Conservation (phyloP, 768 basidiomycete genomes). For the Lentinus tigrinus region DNA sequence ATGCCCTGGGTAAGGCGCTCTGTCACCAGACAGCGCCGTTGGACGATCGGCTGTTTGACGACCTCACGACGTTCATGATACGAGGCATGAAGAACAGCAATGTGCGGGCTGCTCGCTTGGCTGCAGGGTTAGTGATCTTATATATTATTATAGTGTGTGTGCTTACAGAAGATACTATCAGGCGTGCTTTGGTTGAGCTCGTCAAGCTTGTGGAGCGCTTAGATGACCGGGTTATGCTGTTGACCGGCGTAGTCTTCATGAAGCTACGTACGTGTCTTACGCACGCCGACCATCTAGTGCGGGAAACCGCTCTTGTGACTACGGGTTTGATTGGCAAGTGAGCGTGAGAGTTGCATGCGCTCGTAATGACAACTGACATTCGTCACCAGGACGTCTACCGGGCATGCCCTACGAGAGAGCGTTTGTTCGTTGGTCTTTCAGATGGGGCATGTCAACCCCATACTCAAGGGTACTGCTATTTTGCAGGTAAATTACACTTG, state of each 20-base stretch:
- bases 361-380: not conserved
- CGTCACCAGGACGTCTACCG: slow-evolving; percentile 42
- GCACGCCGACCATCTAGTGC: slow-evolving; percentile 42
- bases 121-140: slow-evolving; percentile 57
- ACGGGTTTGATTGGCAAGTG: slow-evolving; percentile 55
- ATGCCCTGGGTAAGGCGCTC: slow-evolving; percentile 15
- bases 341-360: not conserved
- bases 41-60: slow-evolving; percentile 24
- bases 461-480: slow-evolving; percentile 66
- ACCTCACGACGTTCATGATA: slow-evolving; percentile 39
- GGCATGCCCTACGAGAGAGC: slow-evolving; percentile 55
- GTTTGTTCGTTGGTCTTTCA: slow-evolving; percentile 64
- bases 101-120: slow-evolving; percentile 53
- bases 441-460: slow-evolving; percentile 64
- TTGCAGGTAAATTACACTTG: slow-evolving; percentile 52
- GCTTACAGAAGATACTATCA: slow-evolving; percentile 22
- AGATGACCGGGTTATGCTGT: slow-evolving; percentile 30
- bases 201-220: slow-evolving; percentile 41
- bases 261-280: slow-evolving; percentile 51
- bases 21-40: slow-evolving; percentile 21
- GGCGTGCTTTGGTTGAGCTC: slow-evolving; percentile 49
- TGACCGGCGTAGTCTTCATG: slow-evolving; percentile 42
- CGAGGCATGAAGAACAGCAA: slow-evolving; percentile 52
- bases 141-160: not conserved
- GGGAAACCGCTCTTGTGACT: slow-evolving; percentile 65